A percentile compares a stretch with the other conserved stretches of the same genome.
Conservation (phyloP, 169 alveolate genomes). For the Cryptosporidium canis region DNA sequence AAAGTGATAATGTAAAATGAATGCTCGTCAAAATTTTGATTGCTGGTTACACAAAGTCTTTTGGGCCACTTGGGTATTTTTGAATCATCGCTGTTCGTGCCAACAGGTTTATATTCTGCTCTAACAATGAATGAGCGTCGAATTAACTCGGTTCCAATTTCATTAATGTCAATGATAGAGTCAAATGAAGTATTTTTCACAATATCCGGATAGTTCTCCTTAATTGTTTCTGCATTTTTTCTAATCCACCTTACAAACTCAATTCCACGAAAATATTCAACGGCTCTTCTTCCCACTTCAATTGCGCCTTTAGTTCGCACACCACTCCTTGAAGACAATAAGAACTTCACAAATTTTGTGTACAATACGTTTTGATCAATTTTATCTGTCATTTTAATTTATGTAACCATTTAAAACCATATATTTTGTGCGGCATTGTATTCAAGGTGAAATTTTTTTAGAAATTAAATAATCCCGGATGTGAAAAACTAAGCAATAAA, state of each 20-base stretch:
- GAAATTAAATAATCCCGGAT: not conserved
- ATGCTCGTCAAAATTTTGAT: conserved; percentile 83
- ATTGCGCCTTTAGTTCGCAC: conserved; percentile 78
- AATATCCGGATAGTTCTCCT: conserved; percentile 41
- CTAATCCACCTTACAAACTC: conserved; percentile 80
- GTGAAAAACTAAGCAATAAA: not conserved
- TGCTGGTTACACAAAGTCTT: conserved; percentile 82
- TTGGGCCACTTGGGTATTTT: conserved; percentile 88
- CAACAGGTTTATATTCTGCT: conserved; percentile 69
- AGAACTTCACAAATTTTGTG: conserved; percentile 17
- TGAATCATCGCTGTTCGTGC: conserved; percentile 23
- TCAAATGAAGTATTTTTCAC: conserved; percentile 22
- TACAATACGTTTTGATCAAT: not conserved
- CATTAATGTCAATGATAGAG: conserved; percentile 21
- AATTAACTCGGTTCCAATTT: conserved; percentile 60
- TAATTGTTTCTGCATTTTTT: conserved; percentile 76
- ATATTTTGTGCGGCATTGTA: not conserved
- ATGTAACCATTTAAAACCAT: not conserved
- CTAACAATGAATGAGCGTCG: conserved; percentile 30
- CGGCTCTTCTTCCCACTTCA: conserved; percentile 87
- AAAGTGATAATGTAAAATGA: conserved; percentile 84
- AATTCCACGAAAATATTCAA: conserved; percentile 85
- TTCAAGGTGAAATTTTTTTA: not conserved
- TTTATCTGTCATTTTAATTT: conserved; percentile 19
- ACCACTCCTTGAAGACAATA: conserved; percentile 70